Conservation (phyloP, 2,329 filamentous ascomycete species). For the Arthrobotrys entomopaga region DNA sequence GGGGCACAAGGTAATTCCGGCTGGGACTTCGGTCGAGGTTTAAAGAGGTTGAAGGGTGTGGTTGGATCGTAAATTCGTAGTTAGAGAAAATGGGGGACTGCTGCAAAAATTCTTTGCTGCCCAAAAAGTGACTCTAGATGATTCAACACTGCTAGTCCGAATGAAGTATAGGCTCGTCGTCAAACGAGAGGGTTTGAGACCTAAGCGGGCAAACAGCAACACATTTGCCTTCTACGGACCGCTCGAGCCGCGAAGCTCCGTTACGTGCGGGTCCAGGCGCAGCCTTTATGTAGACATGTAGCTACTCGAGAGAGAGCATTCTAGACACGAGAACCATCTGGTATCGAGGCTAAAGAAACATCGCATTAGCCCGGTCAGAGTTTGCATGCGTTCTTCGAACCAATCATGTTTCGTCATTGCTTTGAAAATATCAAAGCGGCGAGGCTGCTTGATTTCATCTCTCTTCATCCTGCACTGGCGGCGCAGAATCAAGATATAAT, state of each 20-base stretch:
- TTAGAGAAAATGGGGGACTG: slow-evolving; percentile 33
- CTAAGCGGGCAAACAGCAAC: slow-evolving; percentile 44
- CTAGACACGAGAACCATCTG: neutral
- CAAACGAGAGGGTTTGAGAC: slow-evolving; percentile 48
- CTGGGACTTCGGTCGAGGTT: slow-evolving; percentile 28
- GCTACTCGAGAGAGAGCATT: neutral
- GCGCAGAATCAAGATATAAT: too few species aligned
- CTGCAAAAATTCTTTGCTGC: slow-evolving; percentile 26
- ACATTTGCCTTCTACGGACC: slow-evolving; percentile 15
- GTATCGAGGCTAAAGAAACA: too few species aligned
- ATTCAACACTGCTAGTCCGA: slow-evolving; percentile 14
- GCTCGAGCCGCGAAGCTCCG: slow-evolving; percentile 10
- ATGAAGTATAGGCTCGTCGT: neutral
- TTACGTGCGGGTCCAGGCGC: neutral
- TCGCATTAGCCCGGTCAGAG: neutral
- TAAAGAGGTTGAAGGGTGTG: slow-evolving; percentile 38
- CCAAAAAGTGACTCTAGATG: slow-evolving; percentile 41
- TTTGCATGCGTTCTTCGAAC: neutral
- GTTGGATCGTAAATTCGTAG: slow-evolving; percentile 32
- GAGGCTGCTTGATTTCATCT: too few species aligned
- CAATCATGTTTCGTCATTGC: neutral
- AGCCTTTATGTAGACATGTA: neutral
- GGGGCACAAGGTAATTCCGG: slow-evolving; percentile 20
- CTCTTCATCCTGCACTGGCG: too few species aligned
- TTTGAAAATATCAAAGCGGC: too few species aligned